Base-by-base conservation (phyloP, 176 grass and related monocot genomes). In the Hordeum marinum region DNA sequence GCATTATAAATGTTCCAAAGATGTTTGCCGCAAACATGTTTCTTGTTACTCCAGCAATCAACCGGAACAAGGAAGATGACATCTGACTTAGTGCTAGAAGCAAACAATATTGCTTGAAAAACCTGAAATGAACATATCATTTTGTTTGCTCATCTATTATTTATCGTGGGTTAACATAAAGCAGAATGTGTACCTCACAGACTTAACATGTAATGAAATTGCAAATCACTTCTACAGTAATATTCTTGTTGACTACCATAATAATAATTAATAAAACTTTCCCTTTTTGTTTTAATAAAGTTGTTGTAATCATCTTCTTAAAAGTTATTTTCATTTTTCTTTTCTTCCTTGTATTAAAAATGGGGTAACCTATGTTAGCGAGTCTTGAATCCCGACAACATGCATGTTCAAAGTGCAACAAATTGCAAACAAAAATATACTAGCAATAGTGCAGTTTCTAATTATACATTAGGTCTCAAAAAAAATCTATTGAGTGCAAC, bases 11-110 rank as follows among this genome's bases (percentile, higher is more conserved):
- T 21, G 69, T 23, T 76, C 72, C 83, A 37, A 90, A 80, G 54
- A 80, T 94, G 40, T 86, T 88, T 36, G 89, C 82, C 14, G 79
- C 61, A 72, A 91, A 82, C 79, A 94, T 88, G 48, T 86, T 76
- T 80, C 92, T 86, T 3, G 82, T 77, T 9, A 72, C 41, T 62
- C 85, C 88, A 63, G 86, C 88, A 84, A 94, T 80, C 48, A 86
- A 73, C 34, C 92, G 81, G 60, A 94, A 91, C 29, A 94, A 62
- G 55, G 82, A 81, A 64, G 85, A 88, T n/a, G 91, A 84, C 89
- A 91, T 94, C 68, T 94, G 92, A 83, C 58, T 81, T 20, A 91
- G 42, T 58, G 24, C 78, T 58, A 91, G 58, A 25, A 94, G 63
- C 64, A 91, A 37, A 48, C 84, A 31, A 36, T 87, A 90, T 13